These are phyloP conservation scores for Thelephora ganbajun DNA, from an alignment of 768 basidiomycete genomes.

Conservation along the genomic window DNA sequence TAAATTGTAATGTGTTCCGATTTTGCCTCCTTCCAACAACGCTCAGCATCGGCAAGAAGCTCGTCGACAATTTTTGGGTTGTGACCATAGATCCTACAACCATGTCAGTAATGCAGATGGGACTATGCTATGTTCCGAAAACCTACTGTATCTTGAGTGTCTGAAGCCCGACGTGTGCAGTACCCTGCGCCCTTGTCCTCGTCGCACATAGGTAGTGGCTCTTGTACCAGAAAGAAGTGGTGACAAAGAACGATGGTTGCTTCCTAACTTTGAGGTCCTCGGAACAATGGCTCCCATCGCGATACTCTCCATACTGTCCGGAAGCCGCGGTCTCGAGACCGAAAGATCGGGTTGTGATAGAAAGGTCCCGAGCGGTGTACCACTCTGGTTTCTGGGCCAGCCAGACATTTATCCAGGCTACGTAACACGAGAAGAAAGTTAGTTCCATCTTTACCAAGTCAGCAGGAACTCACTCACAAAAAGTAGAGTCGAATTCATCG, in stretches of 20 bases:
- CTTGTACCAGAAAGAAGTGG: constrained; percentile 35
- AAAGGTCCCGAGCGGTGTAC: constrained; percentile 37
- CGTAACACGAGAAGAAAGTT: not conserved
- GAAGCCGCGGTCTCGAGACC: constrained; percentile 17
- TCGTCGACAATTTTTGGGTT: constrained; percentile 30
- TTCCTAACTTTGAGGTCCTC: constrained; percentile 6
- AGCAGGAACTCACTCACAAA: constrained; percentile 25
- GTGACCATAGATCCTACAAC: constrained; percentile 34
- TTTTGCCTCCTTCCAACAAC: constrained; percentile 34
- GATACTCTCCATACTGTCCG: not conserved
- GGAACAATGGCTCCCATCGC: not conserved
- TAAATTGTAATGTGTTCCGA: constrained; percentile 39
- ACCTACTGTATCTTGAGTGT: constrained; percentile 29
- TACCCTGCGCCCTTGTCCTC: constrained; percentile 21
- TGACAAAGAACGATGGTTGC: constrained; percentile 23
- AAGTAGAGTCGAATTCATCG: constrained; percentile 42
- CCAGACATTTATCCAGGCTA: constrained; percentile 66
- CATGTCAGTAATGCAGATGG: not conserved
- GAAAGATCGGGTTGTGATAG: constrained; percentile 24
- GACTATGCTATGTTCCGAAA: too few relatives aligned
- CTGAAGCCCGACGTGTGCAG: constrained; percentile 19
- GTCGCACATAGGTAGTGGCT: constrained; percentile 15
- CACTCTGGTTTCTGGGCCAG: constrained; percentile 47
- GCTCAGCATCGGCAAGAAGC: constrained; percentile 41
- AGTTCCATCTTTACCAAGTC: not conserved